A percentile compares a stretch with the other conserved stretches of the same genome.
Evolutionary conservation across 305 asterid species (phyloP).

Genomic region (Withania somnifera): DNA sequence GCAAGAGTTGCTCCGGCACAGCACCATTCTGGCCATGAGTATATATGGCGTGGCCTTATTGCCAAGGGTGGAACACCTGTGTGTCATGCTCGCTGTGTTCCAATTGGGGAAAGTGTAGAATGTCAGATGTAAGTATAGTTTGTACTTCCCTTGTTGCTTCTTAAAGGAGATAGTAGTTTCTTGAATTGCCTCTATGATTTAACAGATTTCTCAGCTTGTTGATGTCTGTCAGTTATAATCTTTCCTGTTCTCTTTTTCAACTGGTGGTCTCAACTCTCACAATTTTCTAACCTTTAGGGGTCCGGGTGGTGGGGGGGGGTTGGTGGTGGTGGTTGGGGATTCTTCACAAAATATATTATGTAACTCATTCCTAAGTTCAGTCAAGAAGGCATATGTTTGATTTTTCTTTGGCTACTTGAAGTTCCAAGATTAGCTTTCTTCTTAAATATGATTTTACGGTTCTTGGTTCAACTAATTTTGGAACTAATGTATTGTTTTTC

Average conservation of each 20-base stretch:
- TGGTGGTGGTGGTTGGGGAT: background rate
- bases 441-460: background rate
- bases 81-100: constrained; percentile 93
- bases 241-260: background rate
- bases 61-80: constrained; percentile 95
- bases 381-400: background rate
- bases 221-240: background rate
- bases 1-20: constrained; percentile 21
- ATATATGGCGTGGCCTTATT: constrained; percentile 86
- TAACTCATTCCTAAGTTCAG: background rate
- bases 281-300: background rate
- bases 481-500: background rate
- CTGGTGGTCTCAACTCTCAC: background rate
- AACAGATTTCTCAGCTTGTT: background rate
- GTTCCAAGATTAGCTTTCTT: background rate
- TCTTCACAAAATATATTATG: background rate
- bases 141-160: background rate
- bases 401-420: background rate
- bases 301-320: background rate
- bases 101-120: constrained; percentile 57
- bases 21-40: constrained; percentile 39
- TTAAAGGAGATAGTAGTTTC: background rate
- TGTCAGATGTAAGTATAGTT: constrained; percentile 61
- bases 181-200: background rate
- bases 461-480: background rate